A percentile compares a stretch with the other conserved stretches of the same genome.
These are phyloP conservation scores for Lathyrus aphaca DNA, from an alignment of 306 rosid species.

Conservation along the genomic window DNA sequence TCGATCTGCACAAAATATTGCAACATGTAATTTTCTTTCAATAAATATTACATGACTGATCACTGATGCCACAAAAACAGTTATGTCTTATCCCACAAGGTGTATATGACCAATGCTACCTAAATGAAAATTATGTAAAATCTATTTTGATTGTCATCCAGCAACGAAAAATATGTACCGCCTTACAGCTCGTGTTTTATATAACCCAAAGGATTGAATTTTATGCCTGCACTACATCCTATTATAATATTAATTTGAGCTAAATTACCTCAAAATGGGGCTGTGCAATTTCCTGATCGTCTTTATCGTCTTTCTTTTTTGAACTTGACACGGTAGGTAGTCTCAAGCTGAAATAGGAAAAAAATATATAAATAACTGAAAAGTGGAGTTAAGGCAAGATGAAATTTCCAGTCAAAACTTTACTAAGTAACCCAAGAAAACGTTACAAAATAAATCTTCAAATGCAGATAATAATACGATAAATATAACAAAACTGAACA, in stretches of 20 bases:
- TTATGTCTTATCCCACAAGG: not conserved
- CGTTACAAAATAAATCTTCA: not conserved
- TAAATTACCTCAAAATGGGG: slow-evolving; percentile 59
- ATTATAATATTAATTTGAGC: slow-evolving; percentile 20
- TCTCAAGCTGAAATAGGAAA: slow-evolving; percentile 63
- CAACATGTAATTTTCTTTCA: slow-evolving; percentile 25
- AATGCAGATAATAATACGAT: slow-evolving; percentile 11
- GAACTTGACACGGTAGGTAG: slow-evolving; percentile 43
- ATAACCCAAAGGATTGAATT: slow-evolving; percentile 22
- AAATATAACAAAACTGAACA: slow-evolving; percentile 23
- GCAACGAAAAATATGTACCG: not conserved
- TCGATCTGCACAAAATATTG: slow-evolving; percentile 66
- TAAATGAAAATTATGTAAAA: slow-evolving; percentile 1
- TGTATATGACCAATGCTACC: slow-evolving; percentile 20
- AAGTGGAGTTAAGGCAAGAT: slow-evolving; percentile 22
- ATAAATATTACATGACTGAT: slow-evolving; percentile 28
- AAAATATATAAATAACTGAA: slow-evolving; percentile 31
- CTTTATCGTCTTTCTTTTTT: slow-evolving; percentile 67
- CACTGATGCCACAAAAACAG: slow-evolving; percentile 5
- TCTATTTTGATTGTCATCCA: slow-evolving; percentile 9
- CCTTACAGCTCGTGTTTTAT: not conserved
- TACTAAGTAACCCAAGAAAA: not conserved
- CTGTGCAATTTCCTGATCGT: slow-evolving; percentile 57
- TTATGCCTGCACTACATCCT: slow-evolving; percentile 19
- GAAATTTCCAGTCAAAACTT: slow-evolving; percentile 22